Conservation (phyloP, 108 stramenopile genomes). For the Conticribra weissflogii region DNA sequence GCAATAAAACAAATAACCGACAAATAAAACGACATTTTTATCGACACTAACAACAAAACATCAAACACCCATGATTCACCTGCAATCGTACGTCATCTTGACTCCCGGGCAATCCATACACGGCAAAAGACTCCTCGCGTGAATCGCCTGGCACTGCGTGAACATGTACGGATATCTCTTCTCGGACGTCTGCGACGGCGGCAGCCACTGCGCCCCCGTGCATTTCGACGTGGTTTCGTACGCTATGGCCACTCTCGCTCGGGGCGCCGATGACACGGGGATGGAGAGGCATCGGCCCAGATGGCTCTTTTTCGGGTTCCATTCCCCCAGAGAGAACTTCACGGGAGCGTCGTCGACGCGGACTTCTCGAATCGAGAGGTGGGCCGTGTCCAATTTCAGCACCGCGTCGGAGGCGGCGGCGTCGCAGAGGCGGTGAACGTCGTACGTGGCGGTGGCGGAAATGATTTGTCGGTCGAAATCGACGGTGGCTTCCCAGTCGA, state of each 20-base stretch:
- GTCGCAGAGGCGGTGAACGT: conserved; percentile 30
- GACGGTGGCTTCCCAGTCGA: conserved; percentile 64
- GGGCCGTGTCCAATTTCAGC: conserved; percentile 66
- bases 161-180: conserved; percentile 94
- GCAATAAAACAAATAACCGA: too few species aligned
- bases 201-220: conserved; percentile 93
- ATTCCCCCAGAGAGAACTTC: conserved; percentile 45
- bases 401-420: conserved; percentile 5
- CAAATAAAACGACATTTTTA: background rate
- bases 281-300: conserved; percentile 64
- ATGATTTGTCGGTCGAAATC: conserved; percentile 63
- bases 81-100: conserved; percentile 90
- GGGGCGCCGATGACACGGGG: conserved; percentile 17
- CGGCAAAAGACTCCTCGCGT: conserved; percentile 92
- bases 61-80: background rate
- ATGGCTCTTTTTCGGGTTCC: conserved; percentile 44
- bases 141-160: conserved; percentile 98
- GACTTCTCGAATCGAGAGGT: conserved; percentile 58
- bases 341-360: conserved; percentile 42
- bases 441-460: conserved; percentile 70
- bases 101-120: conserved; percentile 92
- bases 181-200: conserved; percentile 93
- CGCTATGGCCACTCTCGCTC: conserved; percentile 50
- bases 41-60: too few species aligned
- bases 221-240: conserved; percentile 79